A percentile compares a stretch with the other conserved stretches of the same genome.
Conservation (phyloP, 352 stramenopile genomes). For the Phytophthora pistaciae region DNA sequence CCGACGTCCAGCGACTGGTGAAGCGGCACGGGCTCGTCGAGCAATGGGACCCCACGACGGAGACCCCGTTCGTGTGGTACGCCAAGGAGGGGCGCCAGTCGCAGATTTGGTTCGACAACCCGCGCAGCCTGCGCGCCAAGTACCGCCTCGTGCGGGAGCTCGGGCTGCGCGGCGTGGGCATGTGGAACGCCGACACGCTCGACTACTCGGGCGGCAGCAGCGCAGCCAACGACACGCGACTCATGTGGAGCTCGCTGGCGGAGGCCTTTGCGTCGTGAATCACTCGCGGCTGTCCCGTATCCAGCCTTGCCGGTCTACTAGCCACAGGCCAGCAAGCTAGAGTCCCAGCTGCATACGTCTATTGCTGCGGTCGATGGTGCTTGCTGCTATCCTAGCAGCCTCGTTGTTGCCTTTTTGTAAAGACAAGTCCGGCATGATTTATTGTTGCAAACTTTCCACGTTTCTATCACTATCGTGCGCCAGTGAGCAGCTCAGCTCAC, state of each 20-base stretch:
- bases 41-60: constrained; percentile 63
- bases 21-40: constrained; percentile 34
- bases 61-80: constrained; percentile 63
- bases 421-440: constrained; percentile 37
- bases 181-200: constrained; percentile 88
- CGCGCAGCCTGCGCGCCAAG: constrained; percentile 64
- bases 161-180: constrained; percentile 69
- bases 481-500: background rate
- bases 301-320: background rate
- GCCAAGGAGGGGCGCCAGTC: constrained; percentile 10
- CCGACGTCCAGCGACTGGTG: constrained; percentile 53
- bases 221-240: constrained; percentile 44
- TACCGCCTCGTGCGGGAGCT: constrained; percentile 58
- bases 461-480: constrained; percentile 24
- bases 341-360: too few species aligned
- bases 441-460: constrained; percentile 31
- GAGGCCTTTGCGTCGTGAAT: constrained; percentile 33
- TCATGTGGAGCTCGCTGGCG: constrained; percentile 66
- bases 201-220: constrained; percentile 47
- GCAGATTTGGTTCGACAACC: constrained; percentile 86
- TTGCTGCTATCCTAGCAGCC: background rate
- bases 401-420: constrained; percentile 14
- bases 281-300: background rate
- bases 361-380: too few species aligned
- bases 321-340: background rate